A percentile compares a stretch with the other conserved stretches of the same genome.
Conservation (phyloP, 441 rosid species). For the Pelargonium fulgidum region DNA sequence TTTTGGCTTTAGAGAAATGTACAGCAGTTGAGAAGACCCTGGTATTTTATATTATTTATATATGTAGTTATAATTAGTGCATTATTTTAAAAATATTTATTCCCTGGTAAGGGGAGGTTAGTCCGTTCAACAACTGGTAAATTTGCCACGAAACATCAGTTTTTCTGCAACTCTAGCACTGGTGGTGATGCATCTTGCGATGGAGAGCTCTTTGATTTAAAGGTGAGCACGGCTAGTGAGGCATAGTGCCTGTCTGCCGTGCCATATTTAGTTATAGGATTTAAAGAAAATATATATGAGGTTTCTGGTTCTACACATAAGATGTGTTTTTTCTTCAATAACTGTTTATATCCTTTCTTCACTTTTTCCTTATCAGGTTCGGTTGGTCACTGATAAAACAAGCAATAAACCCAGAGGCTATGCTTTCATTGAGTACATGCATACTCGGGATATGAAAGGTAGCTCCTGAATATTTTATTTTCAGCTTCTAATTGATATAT, state of each 20-base stretch:
- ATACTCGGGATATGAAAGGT: slow-evolving; percentile 96
- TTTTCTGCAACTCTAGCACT: slow-evolving; percentile 77
- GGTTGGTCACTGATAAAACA: slow-evolving; percentile 55
- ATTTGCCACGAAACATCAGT: slow-evolving; percentile 59
- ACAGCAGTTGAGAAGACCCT: slow-evolving; percentile 63
- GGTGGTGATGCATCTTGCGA: slow-evolving; percentile 84
- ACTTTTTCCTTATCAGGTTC: slow-evolving; percentile 51
- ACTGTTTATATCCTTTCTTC: slow-evolving; percentile 28
- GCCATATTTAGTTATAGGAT: slow-evolving; percentile 38
- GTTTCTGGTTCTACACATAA: slow-evolving; percentile 12
- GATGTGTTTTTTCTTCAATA: slow-evolving; percentile 14
- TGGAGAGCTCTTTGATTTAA: slow-evolving; percentile 67
- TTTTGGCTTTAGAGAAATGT: slow-evolving; percentile 61
- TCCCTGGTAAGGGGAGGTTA: slow-evolving; percentile 97
- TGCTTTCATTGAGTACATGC: slow-evolving; percentile 82
- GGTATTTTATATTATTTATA: slow-evolving; percentile 46
- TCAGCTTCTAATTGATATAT: not conserved
- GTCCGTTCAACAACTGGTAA: slow-evolving; percentile 57
- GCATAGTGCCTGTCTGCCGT: slow-evolving; percentile 80
- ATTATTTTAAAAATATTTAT: slow-evolving; percentile 31
- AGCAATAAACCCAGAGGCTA: slow-evolving; percentile 87
- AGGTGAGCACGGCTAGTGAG: slow-evolving; percentile 94
- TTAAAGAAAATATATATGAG: slow-evolving; percentile 4
- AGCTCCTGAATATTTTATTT: slow-evolving; percentile 13
- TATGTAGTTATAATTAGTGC: slow-evolving; percentile 21